phyloP scores from a whole-genome alignment of 306 rosid species.

The Luffa aegyptiaca region DNA sequence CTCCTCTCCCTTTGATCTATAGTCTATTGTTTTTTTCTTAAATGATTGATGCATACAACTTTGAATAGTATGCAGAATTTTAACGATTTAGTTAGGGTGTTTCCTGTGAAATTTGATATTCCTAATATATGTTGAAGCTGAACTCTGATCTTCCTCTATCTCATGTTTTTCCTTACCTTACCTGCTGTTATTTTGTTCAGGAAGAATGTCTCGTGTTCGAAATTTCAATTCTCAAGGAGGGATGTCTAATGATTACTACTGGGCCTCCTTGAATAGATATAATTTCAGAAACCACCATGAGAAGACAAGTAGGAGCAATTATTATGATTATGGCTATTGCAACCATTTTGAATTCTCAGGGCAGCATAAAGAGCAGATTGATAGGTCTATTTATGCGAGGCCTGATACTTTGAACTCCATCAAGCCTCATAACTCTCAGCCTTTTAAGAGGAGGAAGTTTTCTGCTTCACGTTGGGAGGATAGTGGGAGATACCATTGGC shows the following conservation, averaged over 20 bases:
- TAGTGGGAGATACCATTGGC: constrained; percentile 43
- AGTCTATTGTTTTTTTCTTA: background rate
- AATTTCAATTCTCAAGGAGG: constrained; percentile 45
- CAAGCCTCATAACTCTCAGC: constrained; percentile 34
- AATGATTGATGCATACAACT: background rate
- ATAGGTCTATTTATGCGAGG: constrained; percentile 20
- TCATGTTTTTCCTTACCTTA: background rate
- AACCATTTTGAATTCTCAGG: constrained; percentile 24
- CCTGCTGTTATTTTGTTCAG: constrained; percentile 21
- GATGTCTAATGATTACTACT: constrained; percentile 29
- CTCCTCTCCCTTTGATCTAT: background rate
- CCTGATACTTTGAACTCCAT: constrained; percentile 25
- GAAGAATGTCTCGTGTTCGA: constrained; percentile 50
- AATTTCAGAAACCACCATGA: constrained; percentile 24
- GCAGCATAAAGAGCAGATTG: constrained; percentile 23
- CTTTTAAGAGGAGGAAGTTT: constrained; percentile 65
- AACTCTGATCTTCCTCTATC: background rate
- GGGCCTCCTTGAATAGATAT: constrained; percentile 38
- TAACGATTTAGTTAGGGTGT: background rate
- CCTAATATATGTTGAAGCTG: background rate
- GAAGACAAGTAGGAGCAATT: constrained; percentile 45
- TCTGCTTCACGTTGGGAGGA: constrained; percentile 56
- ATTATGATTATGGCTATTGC: constrained; percentile 23
- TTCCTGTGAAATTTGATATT: background rate
- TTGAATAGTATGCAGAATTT: background rate